Evolutionary conservation across 2,329 filamentous ascomycete species (phyloP).

Genomic region (Orbilia quercus): DNA sequence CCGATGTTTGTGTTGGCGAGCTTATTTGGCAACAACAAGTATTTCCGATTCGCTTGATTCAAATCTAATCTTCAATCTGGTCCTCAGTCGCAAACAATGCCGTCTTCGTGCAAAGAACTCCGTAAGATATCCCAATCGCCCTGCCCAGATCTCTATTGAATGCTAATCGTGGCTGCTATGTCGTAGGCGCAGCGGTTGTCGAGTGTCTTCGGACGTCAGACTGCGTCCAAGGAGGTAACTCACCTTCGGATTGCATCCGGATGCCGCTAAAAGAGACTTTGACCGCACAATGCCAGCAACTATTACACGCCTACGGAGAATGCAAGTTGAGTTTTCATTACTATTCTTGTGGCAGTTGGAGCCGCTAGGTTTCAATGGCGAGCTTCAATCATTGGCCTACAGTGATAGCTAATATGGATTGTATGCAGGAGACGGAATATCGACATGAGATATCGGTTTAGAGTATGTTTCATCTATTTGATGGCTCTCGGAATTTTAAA

Average conservation of each 20-base stretch:
- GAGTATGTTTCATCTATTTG: slow-evolving; percentile 22
- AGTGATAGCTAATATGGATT: slow-evolving; percentile 5
- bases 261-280: slow-evolving; percentile 83
- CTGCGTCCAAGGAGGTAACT: slow-evolving; percentile 92
- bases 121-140: slow-evolving; percentile 70
- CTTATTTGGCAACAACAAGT: background rate
- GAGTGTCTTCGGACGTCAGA: slow-evolving; percentile 96
- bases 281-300: slow-evolving; percentile 87
- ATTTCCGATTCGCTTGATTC: background rate
- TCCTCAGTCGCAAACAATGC: slow-evolving; percentile 75
- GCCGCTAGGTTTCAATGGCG: background rate
- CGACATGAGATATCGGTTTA: slow-evolving; percentile 54
- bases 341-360: background rate
- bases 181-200: slow-evolving; percentile 85
- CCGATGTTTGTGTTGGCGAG: slow-evolving; percentile 31
- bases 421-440: slow-evolving; percentile 51
- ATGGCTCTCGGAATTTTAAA: slow-evolving; percentile 8
- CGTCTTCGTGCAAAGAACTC: slow-evolving; percentile 95
- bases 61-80: background rate
- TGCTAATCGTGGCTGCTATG: slow-evolving; percentile 16
- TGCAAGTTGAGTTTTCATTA: slow-evolving; percentile 72
- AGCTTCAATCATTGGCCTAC: background rate
- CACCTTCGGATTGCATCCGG: slow-evolving; percentile 86
- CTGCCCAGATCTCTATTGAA: slow-evolving; percentile 16
- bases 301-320: slow-evolving; percentile 91